Conservation (phyloP, 345 rosid genomes). For the Toxicodendron radicans region DNA sequence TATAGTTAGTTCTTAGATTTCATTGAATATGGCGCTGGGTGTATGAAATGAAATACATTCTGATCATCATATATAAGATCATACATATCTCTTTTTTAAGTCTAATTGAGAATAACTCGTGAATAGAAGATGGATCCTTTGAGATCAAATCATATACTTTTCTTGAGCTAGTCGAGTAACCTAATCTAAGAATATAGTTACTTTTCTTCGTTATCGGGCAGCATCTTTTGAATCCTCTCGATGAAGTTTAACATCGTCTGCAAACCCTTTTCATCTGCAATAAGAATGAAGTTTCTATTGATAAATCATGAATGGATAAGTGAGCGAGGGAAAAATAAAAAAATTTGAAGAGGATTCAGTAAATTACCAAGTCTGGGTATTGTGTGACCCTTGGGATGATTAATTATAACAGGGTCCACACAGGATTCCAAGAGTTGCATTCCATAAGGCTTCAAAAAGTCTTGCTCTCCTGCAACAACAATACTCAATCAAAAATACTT, state of each 20-base stretch:
- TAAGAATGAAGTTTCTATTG: not conserved
- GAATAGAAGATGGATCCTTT: no score
- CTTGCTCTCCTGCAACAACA: conserved; percentile 67
- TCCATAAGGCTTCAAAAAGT: conserved; percentile 76
- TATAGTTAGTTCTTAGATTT: no score
- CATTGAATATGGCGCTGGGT: no score
- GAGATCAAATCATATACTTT: not conserved
- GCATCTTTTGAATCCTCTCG: conserved; percentile 40
- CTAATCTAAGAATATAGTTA: conserved; percentile 7
- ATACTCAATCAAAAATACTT: no score
- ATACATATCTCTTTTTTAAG: no score
- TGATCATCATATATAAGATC: no score
- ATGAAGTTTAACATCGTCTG: conserved; percentile 44
- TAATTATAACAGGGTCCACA: conserved; percentile 55
- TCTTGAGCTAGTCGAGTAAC: not conserved
- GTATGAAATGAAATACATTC: no score
- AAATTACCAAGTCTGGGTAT: conserved; percentile 73
- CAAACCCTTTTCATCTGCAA: conserved; percentile 63
- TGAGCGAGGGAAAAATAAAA: not conserved
- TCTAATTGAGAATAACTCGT: no score
- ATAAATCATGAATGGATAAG: not conserved
- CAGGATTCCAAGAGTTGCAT: conserved; percentile 48
- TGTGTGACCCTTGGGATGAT: conserved; percentile 96
- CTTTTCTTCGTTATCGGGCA: conserved; percentile 29
- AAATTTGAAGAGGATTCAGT: not conserved